phyloP scores from a whole-genome alignment of 768 basidiomycete genomes.

The Auriscalpium orientale region DNA sequence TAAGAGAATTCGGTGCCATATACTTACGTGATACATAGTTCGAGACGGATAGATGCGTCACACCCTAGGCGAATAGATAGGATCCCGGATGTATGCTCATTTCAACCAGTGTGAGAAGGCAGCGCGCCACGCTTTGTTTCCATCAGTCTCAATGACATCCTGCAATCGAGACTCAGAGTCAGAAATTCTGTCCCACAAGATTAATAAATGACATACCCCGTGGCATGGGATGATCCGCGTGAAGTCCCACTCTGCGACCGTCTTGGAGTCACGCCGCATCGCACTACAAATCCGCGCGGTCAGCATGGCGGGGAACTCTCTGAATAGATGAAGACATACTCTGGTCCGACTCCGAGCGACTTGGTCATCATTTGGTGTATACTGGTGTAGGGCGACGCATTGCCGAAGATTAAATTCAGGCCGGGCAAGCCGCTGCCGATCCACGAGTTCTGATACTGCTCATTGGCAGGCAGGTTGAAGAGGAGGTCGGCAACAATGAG shows the following conservation, averaged over 20 bases:
- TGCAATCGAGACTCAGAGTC: slow-evolving; percentile 10
- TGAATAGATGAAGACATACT: neutral
- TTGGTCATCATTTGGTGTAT: slow-evolving; percentile 1
- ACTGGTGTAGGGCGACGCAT: neutral
- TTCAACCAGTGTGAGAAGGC: slow-evolving; percentile 22
- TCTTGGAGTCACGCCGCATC: slow-evolving; percentile 58
- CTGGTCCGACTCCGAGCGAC: slow-evolving; percentile 1
- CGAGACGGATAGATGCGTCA: too few species aligned
- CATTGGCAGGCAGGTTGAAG: slow-evolving; percentile 71
- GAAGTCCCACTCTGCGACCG: slow-evolving; percentile 68
- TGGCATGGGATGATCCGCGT: slow-evolving; percentile 71
- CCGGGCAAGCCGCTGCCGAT: slow-evolving; percentile 3
- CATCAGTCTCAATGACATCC: slow-evolving; percentile 44
- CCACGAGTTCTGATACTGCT: slow-evolving; percentile 30
- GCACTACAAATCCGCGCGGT: slow-evolving; percentile 20
- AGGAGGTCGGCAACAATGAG: slow-evolving; percentile 78
- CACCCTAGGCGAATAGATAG: too few species aligned
- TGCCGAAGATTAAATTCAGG: neutral
- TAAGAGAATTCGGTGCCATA: too few species aligned
- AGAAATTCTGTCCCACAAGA: neutral
- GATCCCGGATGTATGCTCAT: neutral
- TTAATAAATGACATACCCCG: slow-evolving; percentile 28
- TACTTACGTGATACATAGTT: too few species aligned
- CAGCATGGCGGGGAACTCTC: too few species aligned
- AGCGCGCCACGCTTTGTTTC: slow-evolving; percentile 33